phyloP scores from a whole-genome alignment of 768 basidiomycete species.

The Boletus sp. region DNA sequence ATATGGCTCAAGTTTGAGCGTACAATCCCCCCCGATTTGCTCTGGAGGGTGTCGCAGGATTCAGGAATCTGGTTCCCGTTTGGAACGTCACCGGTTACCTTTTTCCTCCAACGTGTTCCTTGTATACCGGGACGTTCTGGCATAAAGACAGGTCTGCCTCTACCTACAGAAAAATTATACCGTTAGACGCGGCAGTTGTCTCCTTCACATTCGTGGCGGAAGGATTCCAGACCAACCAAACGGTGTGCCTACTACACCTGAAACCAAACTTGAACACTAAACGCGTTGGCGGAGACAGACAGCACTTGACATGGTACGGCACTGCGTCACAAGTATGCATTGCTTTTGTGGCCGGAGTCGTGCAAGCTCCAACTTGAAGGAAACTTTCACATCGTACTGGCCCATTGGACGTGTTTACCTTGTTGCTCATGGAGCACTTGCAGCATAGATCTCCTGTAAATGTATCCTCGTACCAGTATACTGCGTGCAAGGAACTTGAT shows the following conservation, averaged over 20 bases:
- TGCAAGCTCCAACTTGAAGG: too few species aligned
- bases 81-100: too few species aligned
- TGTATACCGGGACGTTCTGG: not conserved
- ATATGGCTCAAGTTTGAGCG: slow-evolving; percentile 73
- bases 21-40: slow-evolving; percentile 57
- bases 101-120: slow-evolving; percentile 12
- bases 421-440: too few species aligned
- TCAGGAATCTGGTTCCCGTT: too few species aligned
- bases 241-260: not conserved
- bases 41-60: slow-evolving; percentile 56
- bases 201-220: not conserved
- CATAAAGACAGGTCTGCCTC: not conserved
- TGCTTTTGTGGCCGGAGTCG: not conserved
- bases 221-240: not conserved
- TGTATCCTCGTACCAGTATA: not conserved
- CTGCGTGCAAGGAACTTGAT: not conserved
- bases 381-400: too few species aligned
- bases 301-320: not conserved
- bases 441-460: not conserved
- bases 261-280: not conserved
- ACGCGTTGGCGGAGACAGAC: not conserved
- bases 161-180: not conserved
- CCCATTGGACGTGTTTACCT: too few species aligned
- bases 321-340: slow-evolving; percentile 1
- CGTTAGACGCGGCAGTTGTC: not conserved